Percentiles rank a stretch among this genome's conserved stretches.
These are phyloP conservation scores for Arthrinium puccinioides DNA, from an alignment of 2,329 filamentous ascomycete species.

Conservation along the genomic window DNA sequence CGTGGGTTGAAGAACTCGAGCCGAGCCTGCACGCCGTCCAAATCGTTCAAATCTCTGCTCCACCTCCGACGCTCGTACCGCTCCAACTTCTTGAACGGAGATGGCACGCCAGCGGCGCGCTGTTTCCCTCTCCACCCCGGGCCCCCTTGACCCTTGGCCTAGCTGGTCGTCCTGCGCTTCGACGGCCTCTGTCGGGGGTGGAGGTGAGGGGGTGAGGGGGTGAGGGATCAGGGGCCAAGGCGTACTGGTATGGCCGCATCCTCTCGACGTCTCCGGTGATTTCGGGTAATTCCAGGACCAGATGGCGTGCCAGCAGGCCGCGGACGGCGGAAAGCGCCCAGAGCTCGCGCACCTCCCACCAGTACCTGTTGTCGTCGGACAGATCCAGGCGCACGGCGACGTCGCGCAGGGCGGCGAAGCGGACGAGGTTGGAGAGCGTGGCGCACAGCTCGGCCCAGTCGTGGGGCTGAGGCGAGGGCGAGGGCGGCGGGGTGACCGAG, in stretches of 20 bases:
- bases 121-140: no score
- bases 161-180: no score
- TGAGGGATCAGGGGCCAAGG: not conserved
- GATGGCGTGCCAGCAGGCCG: conserved; percentile 10
- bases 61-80: conserved; percentile 5
- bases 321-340: conserved; percentile 13
- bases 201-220: not conserved
- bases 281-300: conserved; percentile 13
- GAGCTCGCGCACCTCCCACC: conserved; percentile 17
- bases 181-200: no score
- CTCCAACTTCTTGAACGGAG: conserved; percentile 2
- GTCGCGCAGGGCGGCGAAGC: conserved; percentile 9
- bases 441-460: conserved; percentile 13
- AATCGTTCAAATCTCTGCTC: not conserved
- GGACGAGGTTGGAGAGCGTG: conserved; percentile 12
- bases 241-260: conserved; percentile 10
- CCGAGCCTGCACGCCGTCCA: conserved; percentile 2
- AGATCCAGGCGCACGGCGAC: conserved; percentile 13
- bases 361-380: conserved; percentile 7
- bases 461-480: not conserved
- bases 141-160: no score
- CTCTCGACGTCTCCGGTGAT: conserved; percentile 8
- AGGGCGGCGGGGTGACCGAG: not conserved
- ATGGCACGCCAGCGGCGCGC: not conserved
- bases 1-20: conserved; percentile 5